Evolutionary conservation across 176 grass and related monocot genomes (phyloP), one percentile per base, ranked within the genome.

Genomic region (Bromus sterilis): DNA sequence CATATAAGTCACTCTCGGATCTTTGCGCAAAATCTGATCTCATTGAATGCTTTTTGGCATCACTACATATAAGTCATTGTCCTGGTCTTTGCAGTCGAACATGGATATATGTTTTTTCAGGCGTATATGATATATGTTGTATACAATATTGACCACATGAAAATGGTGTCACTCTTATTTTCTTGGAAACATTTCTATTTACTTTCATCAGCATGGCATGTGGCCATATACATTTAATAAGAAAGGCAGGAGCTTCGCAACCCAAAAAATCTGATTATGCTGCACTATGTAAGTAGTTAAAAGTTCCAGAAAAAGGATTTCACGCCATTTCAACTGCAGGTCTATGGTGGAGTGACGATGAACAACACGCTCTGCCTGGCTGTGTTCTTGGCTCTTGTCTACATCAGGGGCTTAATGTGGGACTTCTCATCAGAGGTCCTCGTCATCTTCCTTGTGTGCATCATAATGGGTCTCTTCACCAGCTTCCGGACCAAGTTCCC

Each of bases 311-410:
- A 18, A 25, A 5, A 11, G 12, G 37, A 20, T 16, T 32, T 34
- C n/a, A 42, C 79, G 28, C 13, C 13, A 31, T 59, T 67, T 66
- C 0, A 42, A 80, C 31, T 76, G 26, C 74, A 95, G 93, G 87
- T 95, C 13, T 98, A 95, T 5, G 95, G 95, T 49, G 88, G 36
- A 57, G 92, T 89, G 59, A 93, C 95, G 41, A 93, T 98, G 92
- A 98, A 93, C 68, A 98, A 98, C 84, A 98, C 86, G 21, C 80
- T 95, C n/a, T 93, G 88, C 86, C 63, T 93, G 72, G 84, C 84
- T 1, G 95, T 98, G 70, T 95, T 91, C 81, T 39, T 95, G 78
- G 61, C 86, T 11, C 78, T 98, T 4, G 84, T 98, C 78, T 95
- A 95, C 34, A 0, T 73, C 61, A 87, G 90, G 80, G 78, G 80